Conservation (phyloP, 2,329 filamentous ascomycete species). For the Hymenoscyphus linearis region DNA sequence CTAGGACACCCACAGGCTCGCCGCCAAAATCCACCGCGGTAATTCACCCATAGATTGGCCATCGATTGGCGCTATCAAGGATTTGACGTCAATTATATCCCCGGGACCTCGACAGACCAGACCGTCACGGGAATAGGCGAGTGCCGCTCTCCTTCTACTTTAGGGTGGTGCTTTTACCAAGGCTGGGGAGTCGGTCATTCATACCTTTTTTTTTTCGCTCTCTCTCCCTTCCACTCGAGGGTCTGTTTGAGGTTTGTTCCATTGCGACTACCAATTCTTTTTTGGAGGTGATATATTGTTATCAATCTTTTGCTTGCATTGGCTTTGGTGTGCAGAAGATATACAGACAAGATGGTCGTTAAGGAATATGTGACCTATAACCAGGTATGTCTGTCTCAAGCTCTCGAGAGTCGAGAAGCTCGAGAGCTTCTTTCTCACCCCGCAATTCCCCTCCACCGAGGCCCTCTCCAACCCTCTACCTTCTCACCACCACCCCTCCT, state of each 20-base stretch:
- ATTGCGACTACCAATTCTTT: neutral
- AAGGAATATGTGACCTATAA: conserved; percentile 92
- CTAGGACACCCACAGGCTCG: too few species aligned
- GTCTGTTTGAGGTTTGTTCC: neutral
- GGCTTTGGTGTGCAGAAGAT: neutral
- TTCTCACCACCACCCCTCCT: fast-evolving
- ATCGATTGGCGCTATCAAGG: neutral
- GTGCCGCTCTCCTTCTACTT: neutral
- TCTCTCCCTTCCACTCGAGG: neutral
- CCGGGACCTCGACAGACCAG: too few species aligned
- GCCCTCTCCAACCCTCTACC: neutral
- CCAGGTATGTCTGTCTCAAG: conserved; percentile 59
- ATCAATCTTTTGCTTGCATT: neutral
- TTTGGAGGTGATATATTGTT: neutral
- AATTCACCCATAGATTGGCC: neutral
- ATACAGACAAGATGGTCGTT: conserved; percentile 60
- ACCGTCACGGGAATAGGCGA: neutral
- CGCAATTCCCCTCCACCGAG: conserved; percentile 1
- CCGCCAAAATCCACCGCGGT: too few species aligned
- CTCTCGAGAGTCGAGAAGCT: too few species aligned
- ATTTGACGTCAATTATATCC: neutral
- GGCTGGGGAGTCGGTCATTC: too few species aligned
- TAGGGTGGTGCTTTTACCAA: too few species aligned
- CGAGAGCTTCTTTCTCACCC: conserved; percentile 1
- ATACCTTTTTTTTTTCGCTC: too few species aligned